Percentiles rank a stretch among this genome's conserved stretches.
Conservation (phyloP, 441 rosid genomes). For the Theobroma grandiflorum region DNA sequence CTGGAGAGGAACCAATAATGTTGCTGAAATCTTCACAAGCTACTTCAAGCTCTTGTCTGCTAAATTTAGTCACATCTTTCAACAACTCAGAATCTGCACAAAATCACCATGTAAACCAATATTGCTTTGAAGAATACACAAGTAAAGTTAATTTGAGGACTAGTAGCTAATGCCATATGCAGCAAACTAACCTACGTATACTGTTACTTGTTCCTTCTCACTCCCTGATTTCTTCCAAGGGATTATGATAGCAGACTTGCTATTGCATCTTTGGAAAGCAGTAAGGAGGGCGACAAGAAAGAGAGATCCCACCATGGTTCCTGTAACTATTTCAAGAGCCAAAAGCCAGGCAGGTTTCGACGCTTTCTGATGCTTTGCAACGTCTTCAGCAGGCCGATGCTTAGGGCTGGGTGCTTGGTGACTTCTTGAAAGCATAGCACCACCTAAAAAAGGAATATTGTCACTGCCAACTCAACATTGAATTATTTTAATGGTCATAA, state of each 20-base stretch:
- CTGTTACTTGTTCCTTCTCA: conserved; percentile 73
- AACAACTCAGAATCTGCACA: conserved; percentile 81
- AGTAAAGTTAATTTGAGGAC: conserved; percentile 8
- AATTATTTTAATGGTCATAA: conserved; percentile 13
- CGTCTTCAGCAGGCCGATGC: conserved; percentile 52
- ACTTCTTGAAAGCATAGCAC: conserved; percentile 50
- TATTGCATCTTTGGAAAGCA: conserved; percentile 73
- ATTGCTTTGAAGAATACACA: conserved; percentile 8
- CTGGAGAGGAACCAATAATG: conserved; percentile 92
- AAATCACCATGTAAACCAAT: conserved; percentile 16
- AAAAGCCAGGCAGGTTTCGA: conserved; percentile 87
- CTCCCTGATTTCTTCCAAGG: conserved; percentile 98
- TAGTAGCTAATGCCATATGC: conserved; percentile 14
- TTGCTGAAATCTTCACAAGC: conserved; percentile 99
- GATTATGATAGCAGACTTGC: conserved; percentile 83
- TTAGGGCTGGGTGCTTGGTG: conserved; percentile 50
- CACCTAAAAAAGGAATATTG: conserved; percentile 43
- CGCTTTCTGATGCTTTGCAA: conserved; percentile 54
- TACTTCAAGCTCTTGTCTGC: conserved; percentile 95
- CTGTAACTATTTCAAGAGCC: conserved; percentile 84
- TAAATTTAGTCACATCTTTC: conserved; percentile 77
- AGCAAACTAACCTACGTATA: conserved; percentile 74
- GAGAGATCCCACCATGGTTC: conserved; percentile 80
- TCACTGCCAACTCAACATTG: conserved; percentile 21
- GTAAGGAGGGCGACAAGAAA: conserved; percentile 68